Conservation (phyloP, 345 rosid species). For the Erysimum cheiranthoides region DNA sequence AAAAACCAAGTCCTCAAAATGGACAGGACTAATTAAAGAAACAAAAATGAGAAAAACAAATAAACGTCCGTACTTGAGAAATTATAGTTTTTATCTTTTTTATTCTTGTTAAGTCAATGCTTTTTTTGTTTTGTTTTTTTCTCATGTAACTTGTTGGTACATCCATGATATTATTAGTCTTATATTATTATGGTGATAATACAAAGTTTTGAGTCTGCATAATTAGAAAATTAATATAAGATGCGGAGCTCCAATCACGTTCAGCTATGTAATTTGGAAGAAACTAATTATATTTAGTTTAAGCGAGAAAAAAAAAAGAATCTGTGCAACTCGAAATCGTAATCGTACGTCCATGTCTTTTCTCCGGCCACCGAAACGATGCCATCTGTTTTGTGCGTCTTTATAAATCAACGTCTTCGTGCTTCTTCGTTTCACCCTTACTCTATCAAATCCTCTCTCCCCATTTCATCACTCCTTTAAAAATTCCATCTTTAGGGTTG, state of each 20-base stretch:
- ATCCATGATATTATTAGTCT: not conserved
- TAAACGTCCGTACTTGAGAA: slow-evolving; percentile 12
- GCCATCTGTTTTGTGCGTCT: slow-evolving; percentile 34
- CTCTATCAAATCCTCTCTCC: not conserved
- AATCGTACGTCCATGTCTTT: slow-evolving; percentile 42
- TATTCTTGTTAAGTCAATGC: slow-evolving; percentile 29
- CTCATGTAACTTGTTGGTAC: not conserved
- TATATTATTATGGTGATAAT: not conserved
- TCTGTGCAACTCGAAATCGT: slow-evolving; percentile 38
- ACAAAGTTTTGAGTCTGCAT: not conserved
- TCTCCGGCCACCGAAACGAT: slow-evolving; percentile 27
- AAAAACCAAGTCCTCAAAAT: slow-evolving; percentile 22
- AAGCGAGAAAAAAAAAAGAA: not conserved
- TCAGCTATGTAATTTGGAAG: not conserved
- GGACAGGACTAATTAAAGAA: not conserved
- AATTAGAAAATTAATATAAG: not conserved
- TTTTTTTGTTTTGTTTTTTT: not conserved
- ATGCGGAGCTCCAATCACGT: slow-evolving; percentile 36
- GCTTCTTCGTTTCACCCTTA: not conserved
- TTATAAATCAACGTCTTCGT: slow-evolving; percentile 20
- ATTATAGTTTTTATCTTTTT: not conserved
- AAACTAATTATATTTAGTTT: not conserved
- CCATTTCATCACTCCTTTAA: not conserved
- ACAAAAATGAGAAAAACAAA: not conserved
- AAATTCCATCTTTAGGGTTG: slow-evolving; percentile 22